Evolutionary conservation across 306 rosid genomes (phyloP).

Genomic region (Quercus dentata): DNA sequence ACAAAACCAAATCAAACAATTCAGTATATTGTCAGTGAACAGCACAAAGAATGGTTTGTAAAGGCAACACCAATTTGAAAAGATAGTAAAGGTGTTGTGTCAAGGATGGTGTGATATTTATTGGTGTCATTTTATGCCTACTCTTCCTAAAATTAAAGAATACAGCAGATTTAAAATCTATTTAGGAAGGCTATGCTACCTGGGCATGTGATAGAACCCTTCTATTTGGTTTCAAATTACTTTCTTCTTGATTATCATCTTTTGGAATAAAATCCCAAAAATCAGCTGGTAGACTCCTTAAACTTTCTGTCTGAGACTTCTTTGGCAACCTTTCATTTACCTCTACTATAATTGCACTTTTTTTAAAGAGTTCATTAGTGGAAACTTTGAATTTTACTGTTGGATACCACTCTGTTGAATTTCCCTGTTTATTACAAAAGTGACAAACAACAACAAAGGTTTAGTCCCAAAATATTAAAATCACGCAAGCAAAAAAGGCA

Average conservation of each 20-base stretch:
- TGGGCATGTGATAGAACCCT: conserved; percentile 76
- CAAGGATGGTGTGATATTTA: background rate
- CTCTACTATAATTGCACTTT: conserved; percentile 70
- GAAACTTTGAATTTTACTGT: conserved; percentile 75
- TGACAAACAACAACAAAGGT: no score
- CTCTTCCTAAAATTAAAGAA: background rate
- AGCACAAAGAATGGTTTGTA: background rate
- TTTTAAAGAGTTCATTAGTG: conserved; percentile 51
- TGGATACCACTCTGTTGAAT: conserved; percentile 53
- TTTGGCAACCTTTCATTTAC: conserved; percentile 38
- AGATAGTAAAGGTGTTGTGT: background rate
- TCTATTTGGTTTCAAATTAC: conserved; percentile 33
- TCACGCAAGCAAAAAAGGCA: background rate
- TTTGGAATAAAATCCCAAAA: conserved; percentile 79
- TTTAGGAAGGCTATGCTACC: conserved; percentile 41
- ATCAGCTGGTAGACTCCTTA: conserved; percentile 53
- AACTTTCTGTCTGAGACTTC: conserved; percentile 27
- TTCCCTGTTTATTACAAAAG: conserved; percentile 52
- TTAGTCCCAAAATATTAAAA: conserved; percentile 13
- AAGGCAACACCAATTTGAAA: background rate
- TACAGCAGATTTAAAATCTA: background rate
- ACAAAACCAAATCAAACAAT: background rate
- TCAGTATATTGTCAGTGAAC: background rate
- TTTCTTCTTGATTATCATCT: conserved; percentile 67
- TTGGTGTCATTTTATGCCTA: no score